Conservation (phyloP, 257 asterid species). For the Solanum neorickii region DNA sequence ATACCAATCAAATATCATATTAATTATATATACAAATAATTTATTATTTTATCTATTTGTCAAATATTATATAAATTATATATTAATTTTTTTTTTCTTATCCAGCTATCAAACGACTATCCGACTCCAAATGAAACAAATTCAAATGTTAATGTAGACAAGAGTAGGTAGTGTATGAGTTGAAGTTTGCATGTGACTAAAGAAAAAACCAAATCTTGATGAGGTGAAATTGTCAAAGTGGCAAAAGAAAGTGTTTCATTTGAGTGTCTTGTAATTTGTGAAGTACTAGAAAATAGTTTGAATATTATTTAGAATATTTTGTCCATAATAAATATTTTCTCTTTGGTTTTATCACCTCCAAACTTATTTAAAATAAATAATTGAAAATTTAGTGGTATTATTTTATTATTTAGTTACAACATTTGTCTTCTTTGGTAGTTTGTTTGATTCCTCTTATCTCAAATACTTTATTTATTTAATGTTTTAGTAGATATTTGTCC, state of each 20-base stretch:
- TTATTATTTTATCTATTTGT: fast-evolving
- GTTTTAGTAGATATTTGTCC: background rate
- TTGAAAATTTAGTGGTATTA: background rate
- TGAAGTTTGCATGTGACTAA: background rate
- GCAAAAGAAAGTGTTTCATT: background rate
- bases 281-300: background rate
- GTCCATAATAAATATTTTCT: background rate
- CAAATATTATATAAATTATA: no score
- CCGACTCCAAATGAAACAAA: fast-evolving
- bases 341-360: constrained; percentile 8
- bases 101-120: background rate
- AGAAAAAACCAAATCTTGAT: background rate
- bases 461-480: background rate
- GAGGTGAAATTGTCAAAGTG: background rate
- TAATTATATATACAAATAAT: no score
- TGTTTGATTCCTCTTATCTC: no score
- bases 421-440: no score
- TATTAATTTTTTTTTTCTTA: no score
- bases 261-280: background rate
- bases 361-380: no score
- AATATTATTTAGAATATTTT: background rate
- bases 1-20: background rate
- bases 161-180: background rate
- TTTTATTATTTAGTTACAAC: no score
- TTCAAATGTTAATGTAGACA: background rate